A percentile compares a stretch with the other conserved stretches of the same genome.
phyloP scores from a whole-genome alignment of 2,329 filamentous ascomycete species.

The Teratosphaeria epicoccoides region DNA sequence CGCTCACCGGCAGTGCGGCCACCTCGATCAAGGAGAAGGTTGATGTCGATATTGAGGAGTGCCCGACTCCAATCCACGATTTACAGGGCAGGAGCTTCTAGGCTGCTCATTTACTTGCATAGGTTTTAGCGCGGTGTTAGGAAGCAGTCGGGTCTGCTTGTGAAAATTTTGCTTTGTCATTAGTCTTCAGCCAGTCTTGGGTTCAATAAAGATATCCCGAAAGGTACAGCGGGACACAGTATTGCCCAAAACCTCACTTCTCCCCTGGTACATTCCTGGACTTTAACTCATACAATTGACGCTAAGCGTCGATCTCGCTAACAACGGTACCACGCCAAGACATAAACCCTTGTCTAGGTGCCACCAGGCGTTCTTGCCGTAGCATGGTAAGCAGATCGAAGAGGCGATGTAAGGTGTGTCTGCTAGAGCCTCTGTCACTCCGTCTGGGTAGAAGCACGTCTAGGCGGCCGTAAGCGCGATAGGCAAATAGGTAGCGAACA shows the following conservation, averaged over 20 bases:
- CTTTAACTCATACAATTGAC: background rate
- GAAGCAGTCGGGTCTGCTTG: background rate
- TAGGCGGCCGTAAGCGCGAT: background rate
- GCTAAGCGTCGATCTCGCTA: background rate
- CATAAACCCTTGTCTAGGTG: constrained; percentile 1
- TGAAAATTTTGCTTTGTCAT: background rate
- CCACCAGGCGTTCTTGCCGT: background rate
- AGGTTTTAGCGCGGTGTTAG: background rate
- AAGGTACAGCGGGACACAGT: too few species aligned
- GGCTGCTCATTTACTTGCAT: too few species aligned
- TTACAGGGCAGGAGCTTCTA: too few species aligned
- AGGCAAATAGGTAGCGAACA: background rate
- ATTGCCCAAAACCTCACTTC: background rate
- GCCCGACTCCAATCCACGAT: background rate
- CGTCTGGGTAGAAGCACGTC: constrained; percentile 3
- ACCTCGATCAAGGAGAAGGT: background rate
- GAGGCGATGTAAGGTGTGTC: constrained; percentile 1
- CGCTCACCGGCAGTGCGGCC: background rate
- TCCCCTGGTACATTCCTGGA: background rate
- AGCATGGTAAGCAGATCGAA: background rate
- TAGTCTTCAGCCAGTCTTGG: background rate
- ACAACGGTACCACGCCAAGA: background rate
- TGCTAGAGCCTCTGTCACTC: background rate
- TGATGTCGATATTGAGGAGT: background rate
- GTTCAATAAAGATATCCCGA: background rate